A percentile compares a stretch with the other conserved stretches of the same genome.
Evolutionary conservation across 768 basidiomycete species (phyloP).

Genomic region (Lactarius tabidus): DNA sequence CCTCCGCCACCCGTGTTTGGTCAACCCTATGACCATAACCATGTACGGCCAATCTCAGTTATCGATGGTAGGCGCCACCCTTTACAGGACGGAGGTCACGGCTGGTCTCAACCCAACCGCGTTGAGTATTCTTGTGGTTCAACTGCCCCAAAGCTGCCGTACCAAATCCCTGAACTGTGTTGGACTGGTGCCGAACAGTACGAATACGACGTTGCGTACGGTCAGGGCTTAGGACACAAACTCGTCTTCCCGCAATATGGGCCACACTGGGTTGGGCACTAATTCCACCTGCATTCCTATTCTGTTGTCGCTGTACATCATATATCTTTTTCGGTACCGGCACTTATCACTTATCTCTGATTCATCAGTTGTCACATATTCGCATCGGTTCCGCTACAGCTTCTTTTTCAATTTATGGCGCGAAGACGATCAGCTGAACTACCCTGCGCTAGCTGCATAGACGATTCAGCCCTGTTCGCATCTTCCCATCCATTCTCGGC

Average conservation of each 20-base stretch:
- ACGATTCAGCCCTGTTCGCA: constrained; percentile 30
- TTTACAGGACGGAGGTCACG: constrained; percentile 10
- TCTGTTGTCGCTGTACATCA: constrained; percentile 15
- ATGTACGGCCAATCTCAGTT: constrained; percentile 18
- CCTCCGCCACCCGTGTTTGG: constrained; percentile 10
- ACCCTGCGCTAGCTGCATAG: constrained; percentile 24
- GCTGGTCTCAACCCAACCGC: constrained; percentile 21
- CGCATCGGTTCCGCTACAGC: constrained; percentile 13
- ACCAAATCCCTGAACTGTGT: constrained; percentile 23
- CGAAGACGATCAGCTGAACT: constrained; percentile 21
- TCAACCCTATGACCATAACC: constrained; percentile 18
- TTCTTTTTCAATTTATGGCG: constrained; percentile 17
- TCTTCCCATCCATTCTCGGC: constrained; percentile 31
- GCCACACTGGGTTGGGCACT: constrained; percentile 49
- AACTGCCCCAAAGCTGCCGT: constrained; percentile 14
- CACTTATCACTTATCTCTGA: constrained; percentile 25
- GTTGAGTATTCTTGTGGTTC: constrained; percentile 24
- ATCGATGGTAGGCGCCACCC: constrained; percentile 10
- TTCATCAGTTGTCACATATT: constrained; percentile 32
- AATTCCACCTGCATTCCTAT: constrained; percentile 27
- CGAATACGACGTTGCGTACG: constrained; percentile 39
- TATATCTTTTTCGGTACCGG: constrained; percentile 16
- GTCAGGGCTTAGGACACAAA: constrained; percentile 43
- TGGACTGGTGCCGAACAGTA: constrained; percentile 30
- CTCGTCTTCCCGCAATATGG: constrained; percentile 42